These are phyloP conservation scores for Daedaleopsis sinensis DNA, from an alignment of 768 basidiomycete species.

Conservation along the genomic window DNA sequence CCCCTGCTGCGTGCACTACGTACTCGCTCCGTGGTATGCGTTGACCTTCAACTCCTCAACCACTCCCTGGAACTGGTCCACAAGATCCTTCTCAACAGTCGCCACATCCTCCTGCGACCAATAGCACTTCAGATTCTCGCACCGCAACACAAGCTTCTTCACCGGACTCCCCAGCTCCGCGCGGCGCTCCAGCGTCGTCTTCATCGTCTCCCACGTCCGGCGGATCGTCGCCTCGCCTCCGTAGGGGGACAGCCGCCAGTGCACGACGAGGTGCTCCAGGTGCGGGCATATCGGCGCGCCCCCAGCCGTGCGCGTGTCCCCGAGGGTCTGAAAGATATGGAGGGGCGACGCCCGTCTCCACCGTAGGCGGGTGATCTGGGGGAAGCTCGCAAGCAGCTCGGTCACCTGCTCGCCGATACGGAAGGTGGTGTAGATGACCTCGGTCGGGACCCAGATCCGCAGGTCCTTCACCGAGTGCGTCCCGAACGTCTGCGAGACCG, in stretches of 20 bases:
- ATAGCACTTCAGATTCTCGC: background rate
- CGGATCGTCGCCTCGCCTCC: background rate
- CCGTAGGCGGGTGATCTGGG: background rate
- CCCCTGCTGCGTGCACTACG: background rate
- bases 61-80: background rate
- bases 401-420: background rate
- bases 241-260: background rate
- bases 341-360: background rate
- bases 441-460: background rate
- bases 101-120: background rate
- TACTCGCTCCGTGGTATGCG: background rate
- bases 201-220: background rate
- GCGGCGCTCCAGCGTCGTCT: background rate
- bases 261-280: slow-evolving; percentile 3
- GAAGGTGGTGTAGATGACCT: background rate
- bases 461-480: background rate
- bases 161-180: background rate
- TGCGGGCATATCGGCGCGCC: background rate
- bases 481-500: background rate
- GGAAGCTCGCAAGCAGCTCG: background rate
- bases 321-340: background rate
- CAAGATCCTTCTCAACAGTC: background rate
- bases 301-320: background rate
- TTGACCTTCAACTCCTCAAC: background rate
- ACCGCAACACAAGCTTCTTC: background rate